These are phyloP conservation scores for Cephaloascus albidus DNA, from an alignment of 805 yeast species.

Conservation along the genomic window DNA sequence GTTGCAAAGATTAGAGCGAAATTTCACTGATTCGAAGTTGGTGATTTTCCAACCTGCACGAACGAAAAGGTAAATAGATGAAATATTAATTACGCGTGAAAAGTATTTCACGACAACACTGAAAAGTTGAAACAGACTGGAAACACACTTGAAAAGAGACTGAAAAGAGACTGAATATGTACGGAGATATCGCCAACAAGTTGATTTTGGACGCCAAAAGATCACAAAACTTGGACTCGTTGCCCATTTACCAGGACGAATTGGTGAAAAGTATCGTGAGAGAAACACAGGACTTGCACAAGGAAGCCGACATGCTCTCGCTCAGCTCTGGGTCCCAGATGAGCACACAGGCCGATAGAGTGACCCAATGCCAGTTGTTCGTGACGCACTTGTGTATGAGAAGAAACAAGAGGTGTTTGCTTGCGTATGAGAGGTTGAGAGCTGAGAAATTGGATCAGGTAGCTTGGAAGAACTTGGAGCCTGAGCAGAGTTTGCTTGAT, in stretches of 20 bases:
- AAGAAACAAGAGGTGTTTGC: conserved; percentile 79
- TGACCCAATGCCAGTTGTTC: conserved; percentile 54
- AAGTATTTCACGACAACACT: too few species aligned
- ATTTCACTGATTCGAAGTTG: too few species aligned
- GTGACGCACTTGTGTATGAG: conserved; percentile 72
- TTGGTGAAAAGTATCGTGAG: conserved; percentile 58
- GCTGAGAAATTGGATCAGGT: conserved; percentile 56
- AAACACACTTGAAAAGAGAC: too few species aligned
- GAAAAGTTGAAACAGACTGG: too few species aligned
- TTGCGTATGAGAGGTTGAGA: conserved; percentile 74
- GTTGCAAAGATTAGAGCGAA: too few species aligned
- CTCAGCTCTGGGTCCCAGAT: conserved; percentile 12
- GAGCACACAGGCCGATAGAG: conserved; percentile 27
- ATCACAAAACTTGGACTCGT: conserved; percentile 48
- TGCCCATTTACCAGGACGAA: conserved; percentile 69
- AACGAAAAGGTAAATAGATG: too few species aligned
- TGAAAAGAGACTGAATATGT: too few species aligned
- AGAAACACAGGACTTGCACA: conserved; percentile 60
- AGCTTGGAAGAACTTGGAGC: conserved; percentile 64
- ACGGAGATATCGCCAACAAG: conserved; percentile 81
- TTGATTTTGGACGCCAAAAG: conserved; percentile 82
- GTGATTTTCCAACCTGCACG: too few species aligned
- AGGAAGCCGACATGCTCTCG: conserved; percentile 41
- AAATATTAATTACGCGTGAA: too few species aligned
- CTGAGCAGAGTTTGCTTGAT: conserved; percentile 26